These are phyloP conservation scores for Pleurotus tuber-regium DNA, from an alignment of 768 basidiomycete genomes.

Conservation along the genomic window DNA sequence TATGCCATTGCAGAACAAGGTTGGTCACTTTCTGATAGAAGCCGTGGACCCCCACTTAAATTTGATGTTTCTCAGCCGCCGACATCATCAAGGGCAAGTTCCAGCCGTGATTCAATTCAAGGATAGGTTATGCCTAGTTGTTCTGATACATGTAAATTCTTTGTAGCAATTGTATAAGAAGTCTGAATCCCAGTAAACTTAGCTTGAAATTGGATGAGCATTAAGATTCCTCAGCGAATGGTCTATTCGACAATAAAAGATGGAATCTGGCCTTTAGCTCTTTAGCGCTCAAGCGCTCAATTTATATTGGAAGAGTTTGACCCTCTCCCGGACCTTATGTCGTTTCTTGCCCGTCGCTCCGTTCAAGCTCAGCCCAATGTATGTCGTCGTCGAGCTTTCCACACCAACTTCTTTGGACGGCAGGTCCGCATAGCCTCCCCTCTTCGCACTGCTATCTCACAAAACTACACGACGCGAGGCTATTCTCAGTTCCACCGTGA, in stretches of 20 bases:
- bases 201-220: too few relatives aligned
- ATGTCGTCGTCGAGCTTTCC: conserved; percentile 3
- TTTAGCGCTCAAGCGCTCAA: too few relatives aligned
- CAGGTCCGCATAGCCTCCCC: not conserved
- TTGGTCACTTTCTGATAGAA: conserved; percentile 13
- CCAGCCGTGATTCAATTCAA: too few relatives aligned
- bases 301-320: too few relatives aligned
- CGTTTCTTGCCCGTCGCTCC: not conserved
- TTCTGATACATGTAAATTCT: too few relatives aligned
- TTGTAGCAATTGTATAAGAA: too few relatives aligned
- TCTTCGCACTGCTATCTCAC: not conserved
- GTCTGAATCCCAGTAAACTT: too few relatives aligned
- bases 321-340: too few relatives aligned
- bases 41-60: not conserved
- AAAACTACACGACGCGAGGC: not conserved
- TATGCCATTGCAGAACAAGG: conserved; percentile 50
- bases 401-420: not conserved
- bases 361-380: not conserved
- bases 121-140: too few relatives aligned
- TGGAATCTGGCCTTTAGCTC: too few relatives aligned
- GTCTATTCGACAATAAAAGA: too few relatives aligned
- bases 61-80: not conserved
- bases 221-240: too few relatives aligned
- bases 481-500: conserved; percentile 9
- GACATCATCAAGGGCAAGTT: conserved; percentile 5